A percentile compares a stretch with the other conserved stretches of the same genome.
These are phyloP conservation scores for Gymnopilus junonius DNA, from an alignment of 768 basidiomycete genomes.

Conservation along the genomic window DNA sequence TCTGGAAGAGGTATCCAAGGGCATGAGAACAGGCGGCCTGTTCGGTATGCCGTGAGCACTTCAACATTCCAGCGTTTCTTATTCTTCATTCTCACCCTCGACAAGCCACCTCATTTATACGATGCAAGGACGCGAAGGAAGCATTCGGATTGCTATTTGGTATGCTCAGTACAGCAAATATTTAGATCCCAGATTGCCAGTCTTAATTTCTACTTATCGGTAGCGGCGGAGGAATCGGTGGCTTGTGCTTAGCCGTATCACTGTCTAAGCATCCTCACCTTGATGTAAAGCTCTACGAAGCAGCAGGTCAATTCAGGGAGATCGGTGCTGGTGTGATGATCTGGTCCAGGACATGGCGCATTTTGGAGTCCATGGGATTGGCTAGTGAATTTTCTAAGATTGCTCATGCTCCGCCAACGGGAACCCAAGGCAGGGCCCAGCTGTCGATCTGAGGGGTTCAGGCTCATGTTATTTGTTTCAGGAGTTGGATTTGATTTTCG, in stretches of 20 bases:
- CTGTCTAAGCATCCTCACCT: constrained; percentile 42
- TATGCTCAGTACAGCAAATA: neutral
- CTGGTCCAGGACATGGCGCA: constrained; percentile 49
- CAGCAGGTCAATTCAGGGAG: constrained; percentile 49
- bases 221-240: constrained; percentile 46
- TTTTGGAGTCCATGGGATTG: constrained; percentile 48
- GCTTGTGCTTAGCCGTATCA: constrained; percentile 42
- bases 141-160: constrained; percentile 26
- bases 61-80: neutral
- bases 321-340: constrained; percentile 54
- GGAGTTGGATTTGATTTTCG: constrained; percentile 51
- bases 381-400: constrained; percentile 34
- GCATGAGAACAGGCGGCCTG: neutral
- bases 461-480: constrained; percentile 15
- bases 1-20: neutral
- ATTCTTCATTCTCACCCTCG: neutral
- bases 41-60: neutral
- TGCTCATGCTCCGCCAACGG: constrained; percentile 38
- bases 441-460: neutral
- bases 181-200: neutral
- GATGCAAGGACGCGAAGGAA: neutral
- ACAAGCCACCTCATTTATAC: neutral
- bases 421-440: constrained; percentile 28
- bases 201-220: neutral
- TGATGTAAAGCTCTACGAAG: constrained; percentile 51